Evolutionary conservation across 176 grass and related monocot genomes (phyloP).

Genomic region (Eragrostis nindensis): DNA sequence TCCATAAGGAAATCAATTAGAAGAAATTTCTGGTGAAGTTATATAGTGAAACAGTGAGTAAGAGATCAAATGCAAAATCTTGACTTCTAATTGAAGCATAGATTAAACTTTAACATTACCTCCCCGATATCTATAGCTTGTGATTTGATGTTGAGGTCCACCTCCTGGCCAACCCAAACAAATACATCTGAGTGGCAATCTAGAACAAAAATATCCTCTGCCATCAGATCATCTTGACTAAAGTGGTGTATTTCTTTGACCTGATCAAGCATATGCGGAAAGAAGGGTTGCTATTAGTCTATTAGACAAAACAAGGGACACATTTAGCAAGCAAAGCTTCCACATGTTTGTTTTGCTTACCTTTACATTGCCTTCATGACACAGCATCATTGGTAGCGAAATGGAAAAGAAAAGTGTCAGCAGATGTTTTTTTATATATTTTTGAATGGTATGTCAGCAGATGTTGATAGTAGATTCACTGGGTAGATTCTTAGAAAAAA

Average conservation of each 20-base stretch:
- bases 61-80: not conserved
- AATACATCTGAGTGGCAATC: conserved; percentile 79
- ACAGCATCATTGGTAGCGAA: conserved; percentile 9
- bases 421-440: conserved; percentile 16
- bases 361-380: conserved; percentile 65
- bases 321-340: conserved; percentile 16
- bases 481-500: conserved; percentile 22
- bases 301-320: conserved; percentile 18
- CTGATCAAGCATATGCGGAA: conserved; percentile 49
- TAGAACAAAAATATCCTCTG: conserved; percentile 89
- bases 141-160: conserved; percentile 66
- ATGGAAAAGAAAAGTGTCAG: conserved; percentile 14
- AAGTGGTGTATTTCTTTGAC: conserved; percentile 90
- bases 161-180: conserved; percentile 90
- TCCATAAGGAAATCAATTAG: conserved; percentile 80
- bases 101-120: conserved; percentile 48
- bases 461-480: conserved; percentile 23
- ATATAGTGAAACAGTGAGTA: conserved; percentile 10
- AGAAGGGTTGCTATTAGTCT: conserved; percentile 19
- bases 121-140: conserved; percentile 86
- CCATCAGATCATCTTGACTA: conserved; percentile 90
- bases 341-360: conserved; percentile 40
- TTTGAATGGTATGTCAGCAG: conserved; percentile 14
- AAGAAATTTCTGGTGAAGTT: conserved; percentile 81
- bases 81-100: not conserved